Conservation (phyloP, 1,284 basidiomycete genomes). For the Ganoderma multipileum region DNA sequence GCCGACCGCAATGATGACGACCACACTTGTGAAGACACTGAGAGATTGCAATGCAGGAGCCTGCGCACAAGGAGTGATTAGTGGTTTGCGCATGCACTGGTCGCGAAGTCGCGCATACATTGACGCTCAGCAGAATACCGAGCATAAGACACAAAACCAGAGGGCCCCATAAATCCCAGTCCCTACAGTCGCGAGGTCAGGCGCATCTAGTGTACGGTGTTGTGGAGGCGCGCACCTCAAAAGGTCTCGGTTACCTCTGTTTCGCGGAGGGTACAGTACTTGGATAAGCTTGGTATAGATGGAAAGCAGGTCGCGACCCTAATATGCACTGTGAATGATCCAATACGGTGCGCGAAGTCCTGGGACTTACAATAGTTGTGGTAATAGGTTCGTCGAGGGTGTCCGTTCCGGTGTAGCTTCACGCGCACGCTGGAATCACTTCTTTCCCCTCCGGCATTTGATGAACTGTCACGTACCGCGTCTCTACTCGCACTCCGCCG, state of each 20-base stretch:
- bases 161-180: slow-evolving; percentile 98
- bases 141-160: slow-evolving; percentile 85
- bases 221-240: slow-evolving; percentile 57
- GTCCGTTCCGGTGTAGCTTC: slow-evolving; percentile 79
- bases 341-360: not conserved
- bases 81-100: not conserved
- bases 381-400: slow-evolving; percentile 93
- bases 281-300: slow-evolving; percentile 93
- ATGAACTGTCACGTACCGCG: slow-evolving; percentile 60
- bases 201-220: not conserved
- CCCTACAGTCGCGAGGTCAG: slow-evolving; percentile 51
- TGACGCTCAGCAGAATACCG: slow-evolving; percentile 88
- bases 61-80: slow-evolving; percentile 47
- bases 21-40: slow-evolving; percentile 90
- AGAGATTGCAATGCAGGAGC: slow-evolving; percentile 86
- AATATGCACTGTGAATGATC: slow-evolving; percentile 1
- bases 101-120: slow-evolving; percentile 57
- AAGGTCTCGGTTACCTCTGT: slow-evolving; percentile 77
- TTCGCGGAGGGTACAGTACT: slow-evolving; percentile 86
- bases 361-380: slow-evolving; percentile 80
- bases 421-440: not conserved
- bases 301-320: slow-evolving; percentile 88
- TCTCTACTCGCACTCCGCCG: slow-evolving; percentile 88
- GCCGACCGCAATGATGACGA: slow-evolving; percentile 90
- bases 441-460: not conserved